A percentile compares a stretch with the other conserved stretches of the same genome.
Evolutionary conservation across 768 basidiomycete species (phyloP).

Genomic region (Lyophyllum semitale): DNA sequence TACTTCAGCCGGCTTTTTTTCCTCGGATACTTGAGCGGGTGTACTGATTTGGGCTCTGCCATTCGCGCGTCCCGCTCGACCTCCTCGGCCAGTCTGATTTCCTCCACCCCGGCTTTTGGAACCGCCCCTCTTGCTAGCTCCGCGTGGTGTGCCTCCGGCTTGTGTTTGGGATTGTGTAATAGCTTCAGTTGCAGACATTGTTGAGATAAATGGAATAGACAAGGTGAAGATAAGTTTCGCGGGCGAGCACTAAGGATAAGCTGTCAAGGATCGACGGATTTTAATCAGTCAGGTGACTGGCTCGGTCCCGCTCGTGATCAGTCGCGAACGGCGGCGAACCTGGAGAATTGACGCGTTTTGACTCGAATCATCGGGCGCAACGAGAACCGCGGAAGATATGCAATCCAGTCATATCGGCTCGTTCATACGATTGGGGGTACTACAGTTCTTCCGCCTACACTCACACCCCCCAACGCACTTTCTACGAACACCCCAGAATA

Average conservation of each 20-base stretch:
- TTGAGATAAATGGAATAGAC: background rate
- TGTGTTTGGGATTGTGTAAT: background rate
- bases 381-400: background rate
- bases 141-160: slow-evolving; percentile 3
- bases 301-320: slow-evolving; percentile 13
- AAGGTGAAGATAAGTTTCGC: background rate
- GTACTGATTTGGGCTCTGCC: background rate
- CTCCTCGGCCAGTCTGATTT: slow-evolving; percentile 7
- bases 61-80: slow-evolving; percentile 12
- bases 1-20: slow-evolving; percentile 1
- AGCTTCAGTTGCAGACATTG: slow-evolving; percentile 12
- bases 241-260: background rate
- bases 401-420: too few relatives aligned
- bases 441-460: slow-evolving; percentile 27
- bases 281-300: slow-evolving; percentile 21
- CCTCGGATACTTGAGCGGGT: background rate
- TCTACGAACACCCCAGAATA: slow-evolving; percentile 66
- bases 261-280: slow-evolving; percentile 3
- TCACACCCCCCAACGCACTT: slow-evolving; percentile 37
- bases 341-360: background rate
- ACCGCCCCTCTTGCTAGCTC: slow-evolving; percentile 14
- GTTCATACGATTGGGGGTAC: background rate
- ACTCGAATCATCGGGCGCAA: background rate
- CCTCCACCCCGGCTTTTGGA: slow-evolving; percentile 12
- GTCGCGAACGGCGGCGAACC: too few relatives aligned